Base-by-base conservation (phyloP, 306 rosid species). In the Pterocarpus macrocarpus region DNA sequence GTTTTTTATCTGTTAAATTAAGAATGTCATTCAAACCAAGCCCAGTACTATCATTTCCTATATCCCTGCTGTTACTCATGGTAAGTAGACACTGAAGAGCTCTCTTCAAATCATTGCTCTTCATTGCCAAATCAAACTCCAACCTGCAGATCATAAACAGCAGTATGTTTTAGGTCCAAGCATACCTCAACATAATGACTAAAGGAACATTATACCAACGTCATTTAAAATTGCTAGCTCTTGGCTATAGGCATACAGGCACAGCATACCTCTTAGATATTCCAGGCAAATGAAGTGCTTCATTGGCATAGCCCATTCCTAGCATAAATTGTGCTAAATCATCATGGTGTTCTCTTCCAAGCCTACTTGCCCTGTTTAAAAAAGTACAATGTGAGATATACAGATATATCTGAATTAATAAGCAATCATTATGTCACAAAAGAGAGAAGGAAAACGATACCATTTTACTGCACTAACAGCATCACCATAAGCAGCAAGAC, bases 401-500 rank as follows among this genome's bases (percentile, higher is more conserved):
- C 70, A 70, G 28, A 80, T 71, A 44, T 49, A 78, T 64, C 53
- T 13, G 61, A 58, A 65, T 34, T 45, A 15, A 69, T 12, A 52
- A 53, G 64, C 11, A 30, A 53, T n/a, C 39, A 49, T 11, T 73
- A 73, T 38, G 83, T 34, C 45, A 30, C 71, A 33, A 71, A 7
- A 64, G 81, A 74, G 65, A 45, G 49, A 77, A 71, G 41, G 36
- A 12, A 52, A 76, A 57, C 69, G 69, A 45, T 85, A 93, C 99
- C 99, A 95, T 85, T 95, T 95, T 78, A 95, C 97, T 76, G 99
- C 98, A 87, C 99, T 95, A 85, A 95, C 88, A 81, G 97, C 98
- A 82, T 95, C 99, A 22, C 99, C 99, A 78, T 95, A 92, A 75
- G 99, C 99, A 86, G 98, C 97, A 82, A 95, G 99, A 89, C 98